Evolutionary conservation across 192 early-diverging fungal genomes (phyloP), one percentile per base, ranked within the genome.

Genomic region (Allomyces macrogynus): DNA sequence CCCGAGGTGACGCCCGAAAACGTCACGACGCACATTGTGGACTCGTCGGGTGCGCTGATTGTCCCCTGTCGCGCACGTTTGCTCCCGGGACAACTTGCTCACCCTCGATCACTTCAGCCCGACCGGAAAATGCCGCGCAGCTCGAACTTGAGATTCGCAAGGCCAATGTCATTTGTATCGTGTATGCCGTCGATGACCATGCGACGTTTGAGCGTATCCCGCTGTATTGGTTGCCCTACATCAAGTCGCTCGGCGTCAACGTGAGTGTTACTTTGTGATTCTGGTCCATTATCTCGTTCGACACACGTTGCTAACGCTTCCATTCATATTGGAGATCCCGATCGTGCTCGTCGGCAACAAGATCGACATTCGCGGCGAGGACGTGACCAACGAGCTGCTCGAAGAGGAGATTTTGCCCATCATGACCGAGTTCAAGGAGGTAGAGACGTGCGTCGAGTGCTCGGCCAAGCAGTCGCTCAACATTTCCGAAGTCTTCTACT

Each of bases 341-440:
- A 86, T 96, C 7, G 89, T 97, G 4, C 79, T 99, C 25, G 89
- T 93, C 23, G 92, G 92, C 23, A 94, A 92, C 73, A 92, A 94
- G 68, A 89, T 91, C 61, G 92, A 94, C 73, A 66, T 90, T 54
- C 74, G 90, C 24, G 92, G 89, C n/a, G 83, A 86, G 43, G 84
- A 90, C 68, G 75, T 87, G 60, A 83, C 86, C 24, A 93, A 88
- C 72, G 85, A 89, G 26, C 79, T 81, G 62, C 72, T 99, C 49
- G 92, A 96, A 74, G 90, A 92, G 63, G 90, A 96, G 69, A 87
- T 99, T 9, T 87, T 89, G 64, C 93, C 93, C 3, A 91, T 99
- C 57, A 99, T 99, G 96, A 94, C 91, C 77, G 96, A 99, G 72
- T 99, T 93, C 80, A 94, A 91, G 81, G 94, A 97, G 78, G 91